phyloP scores from a whole-genome alignment of 345 rosid genomes.

The Orychophragmus violaceus region DNA sequence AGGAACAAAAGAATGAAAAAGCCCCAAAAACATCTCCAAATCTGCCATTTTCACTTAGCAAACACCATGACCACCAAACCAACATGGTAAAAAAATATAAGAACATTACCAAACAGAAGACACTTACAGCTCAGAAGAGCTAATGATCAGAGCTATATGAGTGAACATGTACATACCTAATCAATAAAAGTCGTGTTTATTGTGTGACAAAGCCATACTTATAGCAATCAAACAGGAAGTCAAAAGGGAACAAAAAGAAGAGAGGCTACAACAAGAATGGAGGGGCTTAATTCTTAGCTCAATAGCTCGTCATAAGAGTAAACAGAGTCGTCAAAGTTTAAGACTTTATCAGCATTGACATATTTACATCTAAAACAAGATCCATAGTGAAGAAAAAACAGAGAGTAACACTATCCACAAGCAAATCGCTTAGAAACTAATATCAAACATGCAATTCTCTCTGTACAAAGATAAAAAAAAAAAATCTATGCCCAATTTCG shows the following conservation, averaged over 20 bases:
- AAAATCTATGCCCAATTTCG: neutral
- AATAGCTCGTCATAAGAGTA: neutral
- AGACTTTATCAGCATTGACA: neutral
- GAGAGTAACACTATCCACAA: neutral
- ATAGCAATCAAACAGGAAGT: neutral
- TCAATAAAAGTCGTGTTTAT: neutral
- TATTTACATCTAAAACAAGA: neutral
- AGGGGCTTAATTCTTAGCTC: neutral
- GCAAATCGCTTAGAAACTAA: neutral
- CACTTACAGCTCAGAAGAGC: neutral
- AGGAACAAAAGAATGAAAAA: too few relatives aligned
- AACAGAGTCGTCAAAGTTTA: neutral
- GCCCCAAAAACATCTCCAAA: too few relatives aligned
- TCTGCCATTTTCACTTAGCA: too few relatives aligned
- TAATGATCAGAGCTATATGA: neutral
- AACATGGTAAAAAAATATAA: too few relatives aligned
- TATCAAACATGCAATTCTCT: neutral
- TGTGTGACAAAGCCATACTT: neutral
- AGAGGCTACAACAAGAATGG: neutral
- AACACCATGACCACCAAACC: neutral
- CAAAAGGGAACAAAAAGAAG: too few relatives aligned
- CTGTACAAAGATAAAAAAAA: neutral
- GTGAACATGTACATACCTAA: neutral
- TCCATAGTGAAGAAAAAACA: neutral
- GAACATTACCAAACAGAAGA: neutral